Evolutionary conservation across 2,329 filamentous ascomycete species (phyloP).

Genomic region (Cytospora piceae): DNA sequence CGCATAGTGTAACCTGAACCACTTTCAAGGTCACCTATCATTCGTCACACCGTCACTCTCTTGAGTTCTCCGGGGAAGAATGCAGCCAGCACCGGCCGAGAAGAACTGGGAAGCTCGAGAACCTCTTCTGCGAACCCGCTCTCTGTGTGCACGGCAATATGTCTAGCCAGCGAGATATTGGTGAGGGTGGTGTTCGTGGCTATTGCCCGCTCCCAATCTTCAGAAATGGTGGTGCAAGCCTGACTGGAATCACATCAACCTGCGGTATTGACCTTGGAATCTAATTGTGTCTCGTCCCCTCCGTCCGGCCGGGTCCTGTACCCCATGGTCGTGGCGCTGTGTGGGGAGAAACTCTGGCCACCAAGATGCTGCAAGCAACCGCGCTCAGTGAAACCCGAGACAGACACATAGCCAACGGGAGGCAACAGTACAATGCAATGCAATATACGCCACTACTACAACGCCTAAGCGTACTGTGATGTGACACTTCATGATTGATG

Average conservation of each 20-base stretch:
- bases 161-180: no score
- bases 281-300: conserved; percentile 4
- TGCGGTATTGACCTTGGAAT: neutral
- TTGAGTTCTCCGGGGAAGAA: neutral
- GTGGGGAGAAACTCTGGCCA: conserved; percentile 21
- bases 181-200: no score
- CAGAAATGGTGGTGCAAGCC: neutral
- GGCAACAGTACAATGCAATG: conserved; percentile 1
- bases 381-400: neutral
- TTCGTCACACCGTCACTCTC: neutral
- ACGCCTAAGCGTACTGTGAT: neutral
- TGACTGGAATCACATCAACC: no score
- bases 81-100: no score
- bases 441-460: neutral
- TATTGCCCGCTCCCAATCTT: conserved; percentile 11
- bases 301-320: neutral
- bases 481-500: neutral
- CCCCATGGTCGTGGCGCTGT: conserved; percentile 5
- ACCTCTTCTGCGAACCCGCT: no score
- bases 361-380: conserved; percentile 28
- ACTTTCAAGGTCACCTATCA: neutral
- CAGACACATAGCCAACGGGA: neutral
- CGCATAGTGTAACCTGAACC: neutral
- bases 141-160: no score
- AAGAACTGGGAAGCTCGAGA: no score